These are phyloP conservation scores for Podila clonocystis DNA, from an alignment of 192 early-diverging fungal genomes.

Conservation along the genomic window DNA sequence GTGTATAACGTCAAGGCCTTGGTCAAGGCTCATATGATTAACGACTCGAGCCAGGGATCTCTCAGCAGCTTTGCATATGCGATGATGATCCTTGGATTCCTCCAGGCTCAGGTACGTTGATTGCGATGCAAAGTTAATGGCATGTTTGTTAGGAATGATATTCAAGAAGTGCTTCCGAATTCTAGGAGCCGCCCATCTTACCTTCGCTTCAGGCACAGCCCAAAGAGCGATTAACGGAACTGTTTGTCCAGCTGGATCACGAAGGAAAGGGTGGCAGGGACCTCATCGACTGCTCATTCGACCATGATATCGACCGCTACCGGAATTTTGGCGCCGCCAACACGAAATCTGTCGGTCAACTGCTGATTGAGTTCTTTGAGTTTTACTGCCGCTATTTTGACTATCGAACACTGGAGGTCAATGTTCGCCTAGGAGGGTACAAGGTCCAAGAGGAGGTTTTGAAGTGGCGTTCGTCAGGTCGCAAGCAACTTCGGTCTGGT, in stretches of 20 bases:
- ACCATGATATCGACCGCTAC: conserved; percentile 29
- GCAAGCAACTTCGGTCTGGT: background rate
- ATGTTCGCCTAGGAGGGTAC: conserved; percentile 27
- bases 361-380: conserved; percentile 42
- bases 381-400: conserved; percentile 39
- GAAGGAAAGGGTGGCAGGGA: conserved; percentile 6
- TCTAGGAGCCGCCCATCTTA: conserved; percentile 30
- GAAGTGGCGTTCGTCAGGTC: background rate
- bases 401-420: conserved; percentile 43
- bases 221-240: conserved; percentile 8
- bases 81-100: conserved; percentile 41
- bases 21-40: conserved; percentile 48
- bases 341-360: conserved; percentile 33
- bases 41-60: conserved; percentile 31
- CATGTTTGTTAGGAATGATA: background rate
- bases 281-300: conserved; percentile 33
- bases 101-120: conserved; percentile 31
- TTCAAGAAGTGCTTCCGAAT: too few relatives aligned
- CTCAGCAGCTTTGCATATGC: conserved; percentile 50
- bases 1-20: conserved; percentile 42
- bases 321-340: conserved; percentile 26
- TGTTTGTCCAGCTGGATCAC: conserved; percentile 13
- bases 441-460: conserved; percentile 6
- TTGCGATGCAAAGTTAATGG: background rate
- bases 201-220: conserved; percentile 28